Evolutionary conservation across 352 stramenopile genomes (phyloP), one percentile per base, ranked within the genome.

Genomic region (Peronospora farinosa): DNA sequence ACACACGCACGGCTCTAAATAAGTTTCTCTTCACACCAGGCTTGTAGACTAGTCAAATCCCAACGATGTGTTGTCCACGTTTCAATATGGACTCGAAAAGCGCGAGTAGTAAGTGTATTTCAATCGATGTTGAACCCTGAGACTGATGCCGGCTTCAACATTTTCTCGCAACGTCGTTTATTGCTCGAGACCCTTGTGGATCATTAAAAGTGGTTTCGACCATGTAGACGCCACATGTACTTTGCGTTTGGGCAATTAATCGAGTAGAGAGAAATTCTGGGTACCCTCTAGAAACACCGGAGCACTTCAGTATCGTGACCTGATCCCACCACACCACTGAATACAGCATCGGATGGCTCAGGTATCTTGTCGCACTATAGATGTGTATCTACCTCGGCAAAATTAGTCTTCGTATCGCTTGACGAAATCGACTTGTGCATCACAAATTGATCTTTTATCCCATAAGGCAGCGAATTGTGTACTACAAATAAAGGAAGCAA

Each of bases 141-240:
- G 49, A 19, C 79, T 76, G 17, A 48, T 50, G 7, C 69, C 74
- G 5, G 84, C 50, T 28, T 77, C 51, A 21, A 89, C 65, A 17
- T 47, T 57, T 62, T 94, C 78, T 28, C 67, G 63, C 2, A 60
- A 61, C 23, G 82, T 88, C n/a, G 73, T 80, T 50, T 92, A 94
- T 10, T 82, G n/a, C n/a, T n/a, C n/a, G n/a, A n/a, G n/a, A n/a
- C n/a, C n/a, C n/a, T n/a, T n/a, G n/a, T n/a, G n/a, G 74, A 82
- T 84, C 78, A 94, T 91, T 41, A 94, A 36, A 50, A 89, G 58
- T 13, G 83, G 73, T 57, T 88, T 90, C 5, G 80, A 94, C 83
- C 83, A 94, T 12, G 60, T 41, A n/a, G 80, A 88, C 5, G 39
- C 51, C 7, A 64, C 52, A n/a, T 60, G 54, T 66, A 10, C 17